phyloP scores from a whole-genome alignment of 805 yeast genomes.

The Hanseniaspora meyeri region DNA sequence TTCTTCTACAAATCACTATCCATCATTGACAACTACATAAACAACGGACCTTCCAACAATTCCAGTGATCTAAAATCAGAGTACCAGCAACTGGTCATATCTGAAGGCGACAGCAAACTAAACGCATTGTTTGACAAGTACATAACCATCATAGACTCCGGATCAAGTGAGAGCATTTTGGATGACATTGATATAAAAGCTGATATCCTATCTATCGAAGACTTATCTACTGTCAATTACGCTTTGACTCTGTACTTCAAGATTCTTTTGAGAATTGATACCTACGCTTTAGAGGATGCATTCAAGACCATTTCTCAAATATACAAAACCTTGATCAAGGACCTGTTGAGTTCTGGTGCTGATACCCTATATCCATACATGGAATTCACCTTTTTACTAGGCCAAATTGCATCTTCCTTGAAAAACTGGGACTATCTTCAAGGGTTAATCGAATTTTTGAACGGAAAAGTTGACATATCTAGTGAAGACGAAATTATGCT shows the following conservation, averaged over 20 bases:
- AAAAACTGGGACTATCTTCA: slow-evolving; percentile 14
- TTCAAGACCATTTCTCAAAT: slow-evolving; percentile 26
- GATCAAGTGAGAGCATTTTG: slow-evolving; percentile 16
- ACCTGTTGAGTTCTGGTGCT: slow-evolving; percentile 13
- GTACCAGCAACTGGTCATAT: slow-evolving; percentile 14
- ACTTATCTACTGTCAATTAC: slow-evolving; percentile 16
- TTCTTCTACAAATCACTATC: slow-evolving; percentile 26
- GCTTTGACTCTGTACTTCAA: slow-evolving; percentile 20
- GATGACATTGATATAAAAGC: slow-evolving; percentile 16
- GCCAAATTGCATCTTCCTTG: not conserved
- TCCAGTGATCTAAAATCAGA: slow-evolving; percentile 12
- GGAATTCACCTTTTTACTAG: slow-evolving; percentile 14
- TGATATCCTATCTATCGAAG: slow-evolving; percentile 18
- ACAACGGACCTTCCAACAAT: slow-evolving; percentile 6
- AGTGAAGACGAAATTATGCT: slow-evolving; percentile 58
- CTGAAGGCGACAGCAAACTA: slow-evolving; percentile 18
- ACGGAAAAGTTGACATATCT: slow-evolving; percentile 31
- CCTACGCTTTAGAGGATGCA: slow-evolving; percentile 24
- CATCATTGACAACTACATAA: slow-evolving; percentile 22
- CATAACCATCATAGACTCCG: slow-evolving; percentile 18
- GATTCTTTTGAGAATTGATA: slow-evolving; percentile 17
- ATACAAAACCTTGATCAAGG: slow-evolving; percentile 24
- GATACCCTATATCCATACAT: slow-evolving; percentile 15
- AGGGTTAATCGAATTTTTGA: slow-evolving; percentile 15
- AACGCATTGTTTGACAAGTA: slow-evolving; percentile 26